These are phyloP conservation scores for Cenchrus fungigraminus DNA, from an alignment of 176 grass and related monocot genomes.

Conservation along the genomic window DNA sequence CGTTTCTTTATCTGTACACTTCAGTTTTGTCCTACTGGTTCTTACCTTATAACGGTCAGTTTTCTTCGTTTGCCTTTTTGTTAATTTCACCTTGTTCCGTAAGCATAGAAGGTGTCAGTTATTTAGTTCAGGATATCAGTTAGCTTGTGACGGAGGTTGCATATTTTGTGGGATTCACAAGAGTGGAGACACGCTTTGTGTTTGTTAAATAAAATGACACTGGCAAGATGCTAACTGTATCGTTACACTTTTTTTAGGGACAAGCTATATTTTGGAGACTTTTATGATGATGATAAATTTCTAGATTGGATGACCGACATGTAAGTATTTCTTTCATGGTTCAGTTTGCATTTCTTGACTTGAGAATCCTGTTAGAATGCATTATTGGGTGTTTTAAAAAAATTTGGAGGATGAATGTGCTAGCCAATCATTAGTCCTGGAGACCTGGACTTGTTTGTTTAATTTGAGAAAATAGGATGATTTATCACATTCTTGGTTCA, in stretches of 20 bases:
- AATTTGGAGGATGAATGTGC: neutral
- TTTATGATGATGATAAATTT: neutral
- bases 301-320: neutral
- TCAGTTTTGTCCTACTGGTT: no score
- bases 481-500: no score
- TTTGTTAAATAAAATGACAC: neutral
- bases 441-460: no score
- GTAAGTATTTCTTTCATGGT: neutral
- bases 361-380: no score
- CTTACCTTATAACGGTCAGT: no score
- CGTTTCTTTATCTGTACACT: no score
- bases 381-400: no score
- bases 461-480: no score
- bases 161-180: neutral
- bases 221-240: neutral
- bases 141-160: neutral
- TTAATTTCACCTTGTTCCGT: no score
- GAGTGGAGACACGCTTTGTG: neutral
- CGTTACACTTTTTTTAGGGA: neutral
- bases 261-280: no score
- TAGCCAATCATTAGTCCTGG: neutral
- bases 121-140: neutral
- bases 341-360: no score
- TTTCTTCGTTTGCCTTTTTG: neutral
- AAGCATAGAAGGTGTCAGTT: neutral